Percentiles rank a stretch among this genome's conserved stretches.
Evolutionary conservation across 331 rosid species (phyloP).

Genomic region (Rosa hybrid): DNA sequence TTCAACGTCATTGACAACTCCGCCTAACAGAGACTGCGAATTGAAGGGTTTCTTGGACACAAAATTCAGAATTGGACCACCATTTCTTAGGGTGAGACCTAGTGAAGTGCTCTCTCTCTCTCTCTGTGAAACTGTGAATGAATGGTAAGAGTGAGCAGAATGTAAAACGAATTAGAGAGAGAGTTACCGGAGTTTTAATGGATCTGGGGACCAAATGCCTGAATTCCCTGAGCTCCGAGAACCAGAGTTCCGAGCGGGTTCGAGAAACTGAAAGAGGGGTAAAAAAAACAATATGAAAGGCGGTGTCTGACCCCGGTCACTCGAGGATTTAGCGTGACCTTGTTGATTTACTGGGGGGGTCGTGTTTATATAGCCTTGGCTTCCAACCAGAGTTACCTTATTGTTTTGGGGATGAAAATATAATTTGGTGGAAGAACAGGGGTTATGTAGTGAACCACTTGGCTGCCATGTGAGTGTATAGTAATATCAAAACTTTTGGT

Average conservation of each 20-base stretch:
- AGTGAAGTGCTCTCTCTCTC: not conserved
- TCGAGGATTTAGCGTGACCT: constrained; percentile 2
- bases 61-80: constrained; percentile 7
- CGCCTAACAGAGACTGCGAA: not conserved
- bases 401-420: not conserved
- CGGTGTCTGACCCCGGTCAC: constrained; percentile 17
- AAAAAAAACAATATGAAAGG: constrained; percentile 6
- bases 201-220: constrained; percentile 48
- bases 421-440: constrained; percentile 2
- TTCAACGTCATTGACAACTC: too few species aligned
- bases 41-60: not conserved
- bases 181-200: constrained; percentile 48
- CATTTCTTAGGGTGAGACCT: not conserved
- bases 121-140: not conserved
- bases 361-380: not conserved
- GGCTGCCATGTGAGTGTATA: not conserved
- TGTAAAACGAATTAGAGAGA: constrained; percentile 24
- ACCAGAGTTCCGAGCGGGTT: constrained; percentile 31
- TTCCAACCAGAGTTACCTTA: not conserved
- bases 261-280: not conserved
- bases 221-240: constrained; percentile 35
- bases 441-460: not conserved
- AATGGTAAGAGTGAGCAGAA: constrained; percentile 10
- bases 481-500: not conserved
- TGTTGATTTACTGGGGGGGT: not conserved